Conservation (phyloP, 2,329 filamentous ascomycete genomes). For the Colletotrichum godetiae region DNA sequence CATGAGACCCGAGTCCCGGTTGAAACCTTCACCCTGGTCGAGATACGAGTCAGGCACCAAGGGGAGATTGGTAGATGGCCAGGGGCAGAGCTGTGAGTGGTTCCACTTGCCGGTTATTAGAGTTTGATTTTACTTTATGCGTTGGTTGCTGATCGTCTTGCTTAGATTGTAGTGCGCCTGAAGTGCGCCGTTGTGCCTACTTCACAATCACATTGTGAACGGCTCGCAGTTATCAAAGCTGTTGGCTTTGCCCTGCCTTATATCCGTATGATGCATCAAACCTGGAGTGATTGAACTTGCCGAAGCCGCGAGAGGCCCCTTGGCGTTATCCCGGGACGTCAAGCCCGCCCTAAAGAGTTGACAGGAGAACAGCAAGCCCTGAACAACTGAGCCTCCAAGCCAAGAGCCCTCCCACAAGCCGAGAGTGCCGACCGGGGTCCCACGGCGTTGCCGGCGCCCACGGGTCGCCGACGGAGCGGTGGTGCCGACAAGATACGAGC, state of each 20-base stretch:
- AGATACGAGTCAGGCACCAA: constrained; percentile 29
- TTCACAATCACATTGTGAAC: neutral
- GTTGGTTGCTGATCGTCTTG: constrained; percentile 25
- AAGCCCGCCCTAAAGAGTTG: neutral
- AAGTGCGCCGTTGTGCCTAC: constrained; percentile 14
- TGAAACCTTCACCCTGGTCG: constrained; percentile 30
- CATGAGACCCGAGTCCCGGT: constrained; percentile 24
- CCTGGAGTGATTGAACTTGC: neutral
- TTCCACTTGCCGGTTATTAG: constrained; percentile 34
- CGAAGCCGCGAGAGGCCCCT: neutral
- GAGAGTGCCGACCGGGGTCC: constrained; percentile 23
- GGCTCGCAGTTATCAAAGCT: neutral
- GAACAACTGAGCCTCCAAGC: neutral
- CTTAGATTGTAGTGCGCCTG: constrained; percentile 7
- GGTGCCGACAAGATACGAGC: constrained; percentile 25
- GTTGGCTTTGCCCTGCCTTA: neutral
- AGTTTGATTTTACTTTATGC: constrained; percentile 36
- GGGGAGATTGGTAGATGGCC: constrained; percentile 23
- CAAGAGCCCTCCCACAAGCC: constrained; percentile 30
- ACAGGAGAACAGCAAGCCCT: neutral
- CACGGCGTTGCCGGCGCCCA: constrained; percentile 14
- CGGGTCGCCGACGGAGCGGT: constrained; percentile 17
- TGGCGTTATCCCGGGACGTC: neutral
- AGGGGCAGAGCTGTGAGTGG: constrained; percentile 8
- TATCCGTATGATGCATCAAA: neutral